Base-by-base conservation (phyloP, 2,329 filamentous ascomycete genomes). In the Colletotrichum neosansevieriae region DNA sequence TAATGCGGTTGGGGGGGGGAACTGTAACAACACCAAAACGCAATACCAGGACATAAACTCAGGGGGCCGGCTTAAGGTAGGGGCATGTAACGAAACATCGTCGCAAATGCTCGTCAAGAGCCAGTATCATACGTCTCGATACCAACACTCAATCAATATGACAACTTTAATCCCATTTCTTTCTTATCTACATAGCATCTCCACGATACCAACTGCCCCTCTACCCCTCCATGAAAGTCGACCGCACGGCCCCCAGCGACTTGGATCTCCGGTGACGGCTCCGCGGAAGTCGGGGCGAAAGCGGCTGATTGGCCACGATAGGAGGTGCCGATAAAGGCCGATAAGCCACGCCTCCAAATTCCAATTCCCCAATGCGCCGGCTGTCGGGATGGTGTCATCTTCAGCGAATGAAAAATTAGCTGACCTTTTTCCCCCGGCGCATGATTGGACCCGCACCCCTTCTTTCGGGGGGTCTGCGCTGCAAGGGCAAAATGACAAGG, bases 361-460 rank as follows among this genome's bases (percentile, higher is more conserved):
- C 15, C 13, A n/a, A 17, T 15, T 11, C 13, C 15, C 29, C 12
- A 29, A 34, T 15, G 32, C 49, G 47, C 10, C 67, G 67, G 67
- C 66, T 69, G n/a, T 70, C 63, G 67, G 67, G 63, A 70, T 69
- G 67, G 67, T 67, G 67, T 69, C 67, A 69, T 68, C 66, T 49
- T 51, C 32, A 50, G 57, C 67, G 58, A 67, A 69, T 69, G 63
- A 69, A 69, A 69, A 69, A 44, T 67, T 42, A 67, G 47, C 57
- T 58, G 47, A 56, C 63, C 19, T 40, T 54, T 51, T 65, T 56
- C 59, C 54, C 42, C 61, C n/a, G 61, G n/a, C 49, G 61, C 61
- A 56, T 68, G 66, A 68, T 68, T 68, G 66, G 66, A 38, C 38
- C 61, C 40, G 56, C 1, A 47, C 21, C 40, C 49, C 36, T 54